Conservation (phyloP, 352 stramenopile species). For the Globisporangium recalcitrans region DNA sequence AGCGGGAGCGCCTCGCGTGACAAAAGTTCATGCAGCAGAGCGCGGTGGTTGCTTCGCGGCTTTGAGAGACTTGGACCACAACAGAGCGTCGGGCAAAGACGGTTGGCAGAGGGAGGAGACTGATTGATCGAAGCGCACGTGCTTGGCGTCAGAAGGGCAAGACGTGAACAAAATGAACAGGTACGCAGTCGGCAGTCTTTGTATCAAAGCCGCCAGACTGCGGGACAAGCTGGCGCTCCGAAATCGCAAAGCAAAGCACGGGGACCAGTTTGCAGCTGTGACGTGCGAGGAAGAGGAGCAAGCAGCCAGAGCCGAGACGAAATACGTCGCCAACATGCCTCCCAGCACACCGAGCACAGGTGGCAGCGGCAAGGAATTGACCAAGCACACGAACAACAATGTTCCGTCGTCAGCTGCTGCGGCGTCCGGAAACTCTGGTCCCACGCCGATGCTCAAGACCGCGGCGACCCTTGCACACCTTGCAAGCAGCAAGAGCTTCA, state of each 20-base stretch:
- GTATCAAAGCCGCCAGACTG: conserved; percentile 9
- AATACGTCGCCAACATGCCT: conserved; percentile 27
- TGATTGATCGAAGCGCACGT: not conserved
- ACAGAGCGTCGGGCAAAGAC: not conserved
- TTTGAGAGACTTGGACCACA: not conserved
- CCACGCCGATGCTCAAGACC: conserved; percentile 27
- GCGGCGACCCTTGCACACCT: conserved; percentile 34
- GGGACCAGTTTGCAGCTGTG: conserved; percentile 29
- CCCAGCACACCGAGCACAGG: conserved; percentile 19
- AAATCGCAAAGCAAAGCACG: conserved; percentile 34
- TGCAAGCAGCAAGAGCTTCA: conserved; percentile 41
- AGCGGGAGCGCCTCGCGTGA: not conserved
- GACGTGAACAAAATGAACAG: not conserved
- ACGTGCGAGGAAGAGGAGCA: conserved; percentile 26
- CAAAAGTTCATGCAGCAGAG: conserved; percentile 5
- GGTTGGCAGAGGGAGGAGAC: not conserved
- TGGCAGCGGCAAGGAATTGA: conserved; percentile 5
- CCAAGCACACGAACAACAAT: conserved; percentile 10
- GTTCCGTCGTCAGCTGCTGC: conserved; percentile 7
- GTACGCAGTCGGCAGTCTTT: conserved; percentile 10
- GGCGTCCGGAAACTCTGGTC: conserved; percentile 18
- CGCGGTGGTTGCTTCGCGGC: conserved; percentile 6
- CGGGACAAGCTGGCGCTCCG: conserved; percentile 35
- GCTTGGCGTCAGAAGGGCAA: not conserved
- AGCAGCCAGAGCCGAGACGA: conserved; percentile 13